Conservation (phyloP, 441 rosid species). For the Bocquillonia castaneifolia region DNA sequence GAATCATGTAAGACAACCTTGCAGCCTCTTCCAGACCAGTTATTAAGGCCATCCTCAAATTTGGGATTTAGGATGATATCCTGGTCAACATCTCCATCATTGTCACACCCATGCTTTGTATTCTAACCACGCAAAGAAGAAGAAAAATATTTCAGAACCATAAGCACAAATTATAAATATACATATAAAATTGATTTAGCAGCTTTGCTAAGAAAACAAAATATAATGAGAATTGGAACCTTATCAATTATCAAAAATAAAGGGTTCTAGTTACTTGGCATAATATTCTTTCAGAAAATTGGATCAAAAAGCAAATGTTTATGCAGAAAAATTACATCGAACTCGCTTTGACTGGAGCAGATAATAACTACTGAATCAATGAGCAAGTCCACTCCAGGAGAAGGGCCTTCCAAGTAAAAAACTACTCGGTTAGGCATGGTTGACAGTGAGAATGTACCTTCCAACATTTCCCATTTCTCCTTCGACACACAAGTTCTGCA, state of each 20-base stretch:
- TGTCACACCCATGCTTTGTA: conserved; percentile 23
- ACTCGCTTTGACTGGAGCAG: conserved; percentile 31
- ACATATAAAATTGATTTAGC: neutral
- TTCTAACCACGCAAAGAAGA: conserved; percentile 25
- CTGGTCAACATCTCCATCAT: conserved; percentile 41
- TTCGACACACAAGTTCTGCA: conserved; percentile 63
- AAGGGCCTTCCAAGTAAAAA: conserved; percentile 84
- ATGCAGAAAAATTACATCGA: conserved; percentile 34
- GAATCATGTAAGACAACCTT: conserved; percentile 59
- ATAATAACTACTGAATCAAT: conserved; percentile 58
- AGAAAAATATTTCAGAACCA: neutral
- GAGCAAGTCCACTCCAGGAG: conserved; percentile 75
- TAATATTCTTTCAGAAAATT: conserved; percentile 1
- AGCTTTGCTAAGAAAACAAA: too few species aligned
- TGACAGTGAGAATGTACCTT: conserved; percentile 69
- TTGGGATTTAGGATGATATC: conserved; percentile 61
- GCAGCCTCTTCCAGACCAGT: conserved; percentile 92
- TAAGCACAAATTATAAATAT: neutral
- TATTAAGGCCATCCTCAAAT: conserved; percentile 72
- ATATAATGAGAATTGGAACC: neutral
- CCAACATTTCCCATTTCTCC: conserved; percentile 62
- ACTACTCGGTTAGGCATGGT: conserved; percentile 56
- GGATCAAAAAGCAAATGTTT: neutral
- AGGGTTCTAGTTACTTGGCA: neutral
- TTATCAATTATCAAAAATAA: neutral